Conservation (phyloP, 441 rosid genomes). For the Adansonia madagascariensis region DNA sequence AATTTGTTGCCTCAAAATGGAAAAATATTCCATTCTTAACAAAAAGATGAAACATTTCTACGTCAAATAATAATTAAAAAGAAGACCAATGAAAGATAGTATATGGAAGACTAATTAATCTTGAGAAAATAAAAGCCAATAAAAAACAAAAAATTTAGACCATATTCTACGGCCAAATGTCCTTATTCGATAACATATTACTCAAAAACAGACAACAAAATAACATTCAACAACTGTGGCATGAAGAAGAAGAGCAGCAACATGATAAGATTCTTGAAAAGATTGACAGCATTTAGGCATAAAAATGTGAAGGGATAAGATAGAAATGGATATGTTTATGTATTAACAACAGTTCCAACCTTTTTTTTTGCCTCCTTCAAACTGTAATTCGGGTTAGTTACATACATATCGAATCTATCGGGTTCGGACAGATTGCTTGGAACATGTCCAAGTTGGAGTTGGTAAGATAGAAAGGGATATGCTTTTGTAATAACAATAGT, state of each 20-base stretch:
- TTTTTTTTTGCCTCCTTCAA: too few relatives aligned
- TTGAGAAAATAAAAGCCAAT: slow-evolving; percentile 2
- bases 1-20: neutral
- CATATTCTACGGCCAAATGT: slow-evolving; percentile 1
- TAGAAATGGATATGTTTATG: neutral
- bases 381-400: too few relatives aligned
- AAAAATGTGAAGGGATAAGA: slow-evolving; percentile 19
- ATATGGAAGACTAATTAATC: neutral
- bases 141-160: slow-evolving; percentile 14
- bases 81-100: neutral
- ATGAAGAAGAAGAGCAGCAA: neutral
- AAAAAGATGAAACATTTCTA: neutral
- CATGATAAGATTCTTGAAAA: slow-evolving; percentile 32
- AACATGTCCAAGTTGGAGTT: neutral
- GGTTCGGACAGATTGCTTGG: too few relatives aligned
- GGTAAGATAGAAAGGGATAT: slow-evolving; percentile 22
- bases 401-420: too few relatives aligned
- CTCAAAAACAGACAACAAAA: slow-evolving; percentile 26
- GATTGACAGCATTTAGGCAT: slow-evolving; percentile 4
- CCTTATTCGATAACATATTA: neutral
- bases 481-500: slow-evolving; percentile 7
- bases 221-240: neutral
- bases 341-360: neutral
- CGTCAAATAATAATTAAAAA: neutral
- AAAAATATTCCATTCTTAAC: too few relatives aligned